These are phyloP conservation scores for Aspergillus cejpii DNA, from an alignment of 2,329 filamentous ascomycete genomes.

Conservation along the genomic window DNA sequence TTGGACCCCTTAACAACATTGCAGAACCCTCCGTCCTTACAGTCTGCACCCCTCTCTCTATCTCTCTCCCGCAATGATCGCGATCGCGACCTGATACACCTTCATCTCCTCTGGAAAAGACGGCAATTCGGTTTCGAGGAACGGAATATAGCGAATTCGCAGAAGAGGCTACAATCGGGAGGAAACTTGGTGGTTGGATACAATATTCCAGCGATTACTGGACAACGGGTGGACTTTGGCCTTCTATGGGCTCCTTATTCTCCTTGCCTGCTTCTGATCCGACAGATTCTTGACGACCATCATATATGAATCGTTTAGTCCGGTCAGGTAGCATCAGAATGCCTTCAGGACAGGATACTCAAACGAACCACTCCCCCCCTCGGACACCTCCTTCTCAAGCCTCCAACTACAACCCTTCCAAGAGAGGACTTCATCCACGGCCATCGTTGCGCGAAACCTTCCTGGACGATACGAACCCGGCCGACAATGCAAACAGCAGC, in stretches of 20 bases:
- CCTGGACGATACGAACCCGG: slow-evolving; percentile 30
- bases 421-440: slow-evolving; percentile 23
- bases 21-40: too few relatives aligned
- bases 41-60: too few relatives aligned
- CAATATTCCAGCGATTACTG: too few relatives aligned
- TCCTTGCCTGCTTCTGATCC: not conserved
- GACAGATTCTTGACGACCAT: not conserved
- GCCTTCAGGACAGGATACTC: slow-evolving; percentile 25
- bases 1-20: too few relatives aligned
- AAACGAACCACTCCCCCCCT: slow-evolving; percentile 32
- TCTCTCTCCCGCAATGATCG: too few relatives aligned
- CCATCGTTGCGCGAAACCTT: slow-evolving; percentile 40
- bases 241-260: not conserved
- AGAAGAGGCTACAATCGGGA: too few relatives aligned
- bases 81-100: too few relatives aligned
- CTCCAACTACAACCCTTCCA: slow-evolving; percentile 27
- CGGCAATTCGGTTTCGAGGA: too few relatives aligned
- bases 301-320: slow-evolving; percentile 12
- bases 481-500: slow-evolving; percentile 29
- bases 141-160: too few relatives aligned
- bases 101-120: too few relatives aligned
- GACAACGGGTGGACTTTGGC: too few relatives aligned
- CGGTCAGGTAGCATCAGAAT: slow-evolving; percentile 18
- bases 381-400: slow-evolving; percentile 37
- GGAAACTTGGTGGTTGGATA: too few relatives aligned